Base-by-base conservation (phyloP, 208 protist species). In the Trypanosoma grayi region DNA sequence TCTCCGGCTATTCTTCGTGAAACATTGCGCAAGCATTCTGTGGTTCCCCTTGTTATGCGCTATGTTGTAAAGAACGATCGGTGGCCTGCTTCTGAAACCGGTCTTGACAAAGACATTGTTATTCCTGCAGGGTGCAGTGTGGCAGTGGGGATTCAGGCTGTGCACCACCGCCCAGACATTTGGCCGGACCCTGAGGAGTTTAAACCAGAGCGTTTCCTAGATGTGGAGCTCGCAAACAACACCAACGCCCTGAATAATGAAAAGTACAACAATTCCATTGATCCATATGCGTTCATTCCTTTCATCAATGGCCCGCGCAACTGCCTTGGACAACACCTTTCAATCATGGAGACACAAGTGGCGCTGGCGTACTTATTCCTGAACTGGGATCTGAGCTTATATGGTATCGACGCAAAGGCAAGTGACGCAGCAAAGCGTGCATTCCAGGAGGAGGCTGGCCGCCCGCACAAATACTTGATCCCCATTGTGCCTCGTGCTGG, bases 221-320 rank as follows among this genome's bases (percentile, higher is more conserved):
- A 85, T 45, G 85, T 76, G 0, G 81, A 90, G 14, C 83, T 92
- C 58, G 77, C 82, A 14, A 92, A 91, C 75, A 79, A 90, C 67
- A 90, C 73, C 8, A 90, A 85, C 51, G 66, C 70, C 31, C 53
- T 81, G 24, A 44, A 40, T 60, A 53, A 39, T 60, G 47, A 75
- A n/a, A 70, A 74, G 40, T 84, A 74, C 59, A 39, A 81, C 40
- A 86, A 87, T 64, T 65, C 60, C 43, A 88, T 93, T 58, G 85
- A 95, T 59, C 89, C 89, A 9, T 95, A 86, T 66, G 80, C 83
- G 18, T 97, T 90, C 70, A 85, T 97, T 56, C 92, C 92, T 9
- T 97, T 97, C 65, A 97, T 97, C 65, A 93, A 93, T 55, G 92
- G 92, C 2, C 92, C 92, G 2, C 88, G 89, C 67, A 95, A 97